A percentile compares a stretch with the other conserved stretches of the same genome.
Conservation (phyloP, 306 rosid genomes). For the Gynostemma pentaphyllum region DNA sequence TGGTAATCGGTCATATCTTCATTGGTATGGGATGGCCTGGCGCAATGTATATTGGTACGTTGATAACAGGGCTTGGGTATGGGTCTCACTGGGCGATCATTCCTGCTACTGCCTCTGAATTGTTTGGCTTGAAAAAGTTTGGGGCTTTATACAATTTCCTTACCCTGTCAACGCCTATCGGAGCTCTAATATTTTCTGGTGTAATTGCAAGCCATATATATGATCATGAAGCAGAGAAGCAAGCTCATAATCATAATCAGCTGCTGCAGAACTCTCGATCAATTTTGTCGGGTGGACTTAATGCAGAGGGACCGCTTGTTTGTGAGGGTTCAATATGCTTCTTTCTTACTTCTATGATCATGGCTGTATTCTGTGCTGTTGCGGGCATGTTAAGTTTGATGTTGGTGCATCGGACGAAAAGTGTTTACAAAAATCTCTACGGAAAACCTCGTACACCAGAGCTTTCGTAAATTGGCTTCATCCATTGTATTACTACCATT, state of each 20-base stretch:
- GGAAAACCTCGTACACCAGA: constrained; percentile 43
- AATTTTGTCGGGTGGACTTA: constrained; percentile 17
- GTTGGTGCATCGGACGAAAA: constrained; percentile 61
- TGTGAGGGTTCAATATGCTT: constrained; percentile 72
- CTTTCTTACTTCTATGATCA: constrained; percentile 54
- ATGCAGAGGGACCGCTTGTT: constrained; percentile 25
- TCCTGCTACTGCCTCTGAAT: constrained; percentile 95
- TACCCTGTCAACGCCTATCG: constrained; percentile 73
- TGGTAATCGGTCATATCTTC: constrained; percentile 67
- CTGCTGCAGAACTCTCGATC: constrained; percentile 25
- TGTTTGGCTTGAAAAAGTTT: constrained; percentile 79
- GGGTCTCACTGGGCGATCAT: constrained; percentile 95
- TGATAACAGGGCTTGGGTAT: constrained; percentile 73
- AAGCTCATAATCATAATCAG: constrained; percentile 25
- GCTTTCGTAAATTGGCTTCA: neutral
- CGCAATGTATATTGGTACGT: constrained; percentile 60
- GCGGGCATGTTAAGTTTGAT: constrained; percentile 55
- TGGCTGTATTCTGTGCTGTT: constrained; percentile 60
- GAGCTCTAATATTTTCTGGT: constrained; percentile 68
- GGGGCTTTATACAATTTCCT: constrained; percentile 89
- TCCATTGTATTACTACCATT: neutral
- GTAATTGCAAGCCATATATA: constrained; percentile 72
- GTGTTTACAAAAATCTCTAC: constrained; percentile 57
- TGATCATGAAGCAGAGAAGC: constrained; percentile 77
- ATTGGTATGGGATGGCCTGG: constrained; percentile 88